Conservation (phyloP, 768 basidiomycete species). For the Chalciporus pseudorubinellus region DNA sequence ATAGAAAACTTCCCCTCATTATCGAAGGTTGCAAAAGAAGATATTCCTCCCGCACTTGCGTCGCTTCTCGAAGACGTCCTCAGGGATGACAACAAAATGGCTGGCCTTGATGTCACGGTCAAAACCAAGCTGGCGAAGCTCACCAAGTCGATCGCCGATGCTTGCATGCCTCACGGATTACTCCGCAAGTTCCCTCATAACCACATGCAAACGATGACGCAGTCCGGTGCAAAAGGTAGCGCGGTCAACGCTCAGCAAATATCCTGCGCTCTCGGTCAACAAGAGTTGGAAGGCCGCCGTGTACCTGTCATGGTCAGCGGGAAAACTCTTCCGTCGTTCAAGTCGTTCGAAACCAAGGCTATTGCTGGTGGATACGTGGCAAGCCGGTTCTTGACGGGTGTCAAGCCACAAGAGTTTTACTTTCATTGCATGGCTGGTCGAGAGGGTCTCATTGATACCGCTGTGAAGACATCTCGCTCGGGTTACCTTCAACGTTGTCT, state of each 20-base stretch:
- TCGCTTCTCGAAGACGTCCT: slow-evolving; percentile 86
- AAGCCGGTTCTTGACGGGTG: slow-evolving; percentile 96
- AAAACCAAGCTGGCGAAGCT: slow-evolving; percentile 83
- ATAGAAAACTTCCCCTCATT: slow-evolving; percentile 89
- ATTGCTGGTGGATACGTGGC: slow-evolving; percentile 98
- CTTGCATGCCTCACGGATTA: slow-evolving; percentile 81
- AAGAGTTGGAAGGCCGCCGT: slow-evolving; percentile 96
- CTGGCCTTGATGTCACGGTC: slow-evolving; percentile 89
- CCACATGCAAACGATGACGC: slow-evolving; percentile 99
- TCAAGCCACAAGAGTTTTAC: slow-evolving; percentile 98
- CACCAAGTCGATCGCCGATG: slow-evolving; percentile 86
- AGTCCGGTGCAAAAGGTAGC: slow-evolving; percentile 97
- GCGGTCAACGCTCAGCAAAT: slow-evolving; percentile 97
- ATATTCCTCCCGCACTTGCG: slow-evolving; percentile 56
- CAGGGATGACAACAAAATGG: slow-evolving; percentile 96
- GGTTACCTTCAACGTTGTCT: slow-evolving; percentile 97
- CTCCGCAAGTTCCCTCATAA: slow-evolving; percentile 95
- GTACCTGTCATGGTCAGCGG: slow-evolving; percentile 99
- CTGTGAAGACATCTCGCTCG: slow-evolving; percentile 97
- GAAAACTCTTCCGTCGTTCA: slow-evolving; percentile 96
- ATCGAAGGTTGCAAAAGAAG: slow-evolving; percentile 43
- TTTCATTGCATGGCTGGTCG: slow-evolving; percentile 99
- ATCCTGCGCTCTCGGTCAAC: slow-evolving; percentile 96
- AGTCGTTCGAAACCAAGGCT: slow-evolving; percentile 95
- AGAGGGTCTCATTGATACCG: slow-evolving; percentile 98